A percentile compares a stretch with the other conserved stretches of the same genome.
phyloP scores from a whole-genome alignment of 768 basidiomycete species.

The Trametopsis cervina region DNA sequence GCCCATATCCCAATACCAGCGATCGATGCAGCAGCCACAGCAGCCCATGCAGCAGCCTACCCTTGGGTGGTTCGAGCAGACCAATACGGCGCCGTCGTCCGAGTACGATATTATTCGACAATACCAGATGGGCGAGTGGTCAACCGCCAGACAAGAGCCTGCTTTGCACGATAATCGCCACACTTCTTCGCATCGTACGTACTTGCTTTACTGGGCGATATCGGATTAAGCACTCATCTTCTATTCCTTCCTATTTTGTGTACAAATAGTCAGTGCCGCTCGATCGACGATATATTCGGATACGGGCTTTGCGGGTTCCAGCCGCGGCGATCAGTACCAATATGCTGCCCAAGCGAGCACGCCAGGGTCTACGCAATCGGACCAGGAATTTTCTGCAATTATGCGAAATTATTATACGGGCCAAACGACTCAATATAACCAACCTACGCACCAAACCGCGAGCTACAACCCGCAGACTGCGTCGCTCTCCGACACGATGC shows the following conservation, averaged over 20 bases:
- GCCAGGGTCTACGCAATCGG: neutral
- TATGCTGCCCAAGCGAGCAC: neutral
- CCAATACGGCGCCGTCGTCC: neutral
- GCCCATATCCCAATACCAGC: neutral
- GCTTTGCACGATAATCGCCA: neutral
- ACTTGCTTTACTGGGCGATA: neutral
- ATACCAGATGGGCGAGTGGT: constrained; percentile 1
- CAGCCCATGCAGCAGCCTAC: neutral
- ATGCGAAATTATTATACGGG: neutral
- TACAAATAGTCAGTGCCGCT: constrained; percentile 2
- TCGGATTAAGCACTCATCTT: no score
- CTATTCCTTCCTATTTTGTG: no score
- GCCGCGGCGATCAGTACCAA: neutral
- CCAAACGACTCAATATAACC: neutral
- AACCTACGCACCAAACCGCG: neutral
- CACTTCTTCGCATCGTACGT: constrained; percentile 1
- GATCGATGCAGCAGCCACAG: neutral
- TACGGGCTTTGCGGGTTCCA: neutral
- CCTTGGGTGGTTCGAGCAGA: neutral
- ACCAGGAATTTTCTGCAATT: neutral
- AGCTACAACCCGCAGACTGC: neutral
- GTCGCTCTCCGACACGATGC: neutral
- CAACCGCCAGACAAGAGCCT: neutral
- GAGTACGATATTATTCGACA: neutral
- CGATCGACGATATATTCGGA: constrained; percentile 4